Evolutionary conservation across 805 yeast genomes (phyloP), one percentile per base, ranked within the genome.

Genomic region (Cyberlindnera petersonii): DNA sequence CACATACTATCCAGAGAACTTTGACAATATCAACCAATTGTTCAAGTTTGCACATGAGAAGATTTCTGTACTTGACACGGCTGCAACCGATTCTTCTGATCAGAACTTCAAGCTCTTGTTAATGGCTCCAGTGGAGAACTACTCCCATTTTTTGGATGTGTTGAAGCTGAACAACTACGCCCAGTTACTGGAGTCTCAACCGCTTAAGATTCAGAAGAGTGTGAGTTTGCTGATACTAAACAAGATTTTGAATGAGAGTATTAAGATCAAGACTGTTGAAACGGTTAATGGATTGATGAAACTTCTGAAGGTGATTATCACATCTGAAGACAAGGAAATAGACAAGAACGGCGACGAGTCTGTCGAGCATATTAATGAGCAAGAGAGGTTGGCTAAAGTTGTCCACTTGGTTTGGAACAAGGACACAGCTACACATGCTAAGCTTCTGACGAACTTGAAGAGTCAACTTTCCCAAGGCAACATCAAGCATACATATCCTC

Each of bases 401-500:
- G 65, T 86, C 3, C 93, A 83, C 53, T 65, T 84, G 43, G 57
- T 88, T 4, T 68, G 72, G 40, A 68, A 69, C 43, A 65, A 64
- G 29, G 74, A 77, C 52, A 67, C 77, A 21, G 59, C 61, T 6
- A 27, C 37, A 8, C 72, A 75, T 29, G 64, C 72, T 27, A 68
- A 70, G 39, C 57, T 80, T 32, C 57, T 79, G 9, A 62, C 65
- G 26, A 56, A 55, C 2, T 66, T 77, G 6, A 69, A 68, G 41
- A 69, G 68, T 42, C 71, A 72, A 29, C 66, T 85, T 37, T 60
- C 69, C 36, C 71, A 71, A 24, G 82, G 82, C n/a, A 77, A 79
- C 47, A 71, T 79, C 30, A 71, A 71, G 44, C 77, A 71, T 55
- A 82, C 93, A 0, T 85, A 80, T 56, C 95, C 96, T 4, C 74